Conservation (phyloP, 345 rosid species). For the Euphorbia pulcherrima region DNA sequence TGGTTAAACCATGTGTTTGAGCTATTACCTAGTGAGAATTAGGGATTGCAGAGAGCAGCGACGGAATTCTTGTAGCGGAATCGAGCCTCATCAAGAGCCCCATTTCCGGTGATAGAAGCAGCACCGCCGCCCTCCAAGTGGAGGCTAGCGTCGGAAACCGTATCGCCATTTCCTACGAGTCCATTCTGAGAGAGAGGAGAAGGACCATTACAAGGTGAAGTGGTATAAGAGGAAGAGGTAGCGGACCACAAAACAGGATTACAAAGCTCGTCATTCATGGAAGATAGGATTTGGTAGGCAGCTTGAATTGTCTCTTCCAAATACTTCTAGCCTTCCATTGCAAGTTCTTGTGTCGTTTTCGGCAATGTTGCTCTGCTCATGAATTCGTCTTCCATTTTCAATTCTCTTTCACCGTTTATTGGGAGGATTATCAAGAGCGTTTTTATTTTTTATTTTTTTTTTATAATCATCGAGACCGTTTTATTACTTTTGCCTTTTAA, state of each 20-base stretch:
- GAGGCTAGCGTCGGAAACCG: constrained; percentile 40
- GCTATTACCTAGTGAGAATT: constrained; percentile 59
- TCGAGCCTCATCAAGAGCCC: constrained; percentile 82
- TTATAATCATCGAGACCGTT: too few relatives aligned
- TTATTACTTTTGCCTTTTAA: too few relatives aligned
- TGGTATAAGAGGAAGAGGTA: constrained; percentile 26
- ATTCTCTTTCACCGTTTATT: too few relatives aligned
- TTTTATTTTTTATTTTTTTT: too few relatives aligned
- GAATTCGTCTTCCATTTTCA: constrained; percentile 21
- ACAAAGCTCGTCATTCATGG: constrained; percentile 96
- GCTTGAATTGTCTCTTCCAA: constrained; percentile 84
- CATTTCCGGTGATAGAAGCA: constrained; percentile 43
- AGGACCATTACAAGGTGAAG: constrained; percentile 25
- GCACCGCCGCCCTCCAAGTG: constrained; percentile 46
- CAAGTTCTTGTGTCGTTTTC: constrained; percentile 76
- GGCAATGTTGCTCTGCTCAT: constrained; percentile 1
- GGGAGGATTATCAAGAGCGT: too few relatives aligned
- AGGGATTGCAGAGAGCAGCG: constrained; percentile 89
- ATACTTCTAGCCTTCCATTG: constrained; percentile 81
- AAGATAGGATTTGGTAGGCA: constrained; percentile 71
- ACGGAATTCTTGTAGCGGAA: constrained; percentile 73
- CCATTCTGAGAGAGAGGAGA: constrained; percentile 34
- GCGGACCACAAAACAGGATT: constrained; percentile 80
- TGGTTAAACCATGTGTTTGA: too few relatives aligned
- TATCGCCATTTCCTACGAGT: constrained; percentile 36